phyloP scores from a whole-genome alignment of 495 filamentous ascomycete genomes.

The Neurospora terricola region DNA sequence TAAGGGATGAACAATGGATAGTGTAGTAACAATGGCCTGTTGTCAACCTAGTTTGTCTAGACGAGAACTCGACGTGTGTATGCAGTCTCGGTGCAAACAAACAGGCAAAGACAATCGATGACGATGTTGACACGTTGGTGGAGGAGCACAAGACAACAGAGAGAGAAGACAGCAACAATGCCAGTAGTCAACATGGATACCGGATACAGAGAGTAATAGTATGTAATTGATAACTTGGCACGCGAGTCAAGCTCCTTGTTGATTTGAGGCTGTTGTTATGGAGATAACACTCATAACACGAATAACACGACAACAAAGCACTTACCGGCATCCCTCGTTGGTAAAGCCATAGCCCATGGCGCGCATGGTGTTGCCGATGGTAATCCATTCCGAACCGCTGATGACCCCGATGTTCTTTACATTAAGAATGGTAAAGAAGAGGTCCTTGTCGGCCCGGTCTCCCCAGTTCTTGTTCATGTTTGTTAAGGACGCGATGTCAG shows the following conservation, averaged over 20 bases:
- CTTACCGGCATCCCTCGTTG: conserved; percentile 45
- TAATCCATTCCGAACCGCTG: conserved; percentile 43
- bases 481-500: neutral
- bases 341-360: conserved; percentile 42
- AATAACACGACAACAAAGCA: conserved; percentile 8
- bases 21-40: neutral
- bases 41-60: neutral
- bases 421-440: conserved; percentile 45
- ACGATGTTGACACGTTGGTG: neutral
- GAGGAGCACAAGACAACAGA: neutral
- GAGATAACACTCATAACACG: neutral
- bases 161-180: neutral
- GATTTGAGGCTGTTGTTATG: neutral
- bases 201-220: neutral
- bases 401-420: conserved; percentile 46
- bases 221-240: neutral
- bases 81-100: neutral
- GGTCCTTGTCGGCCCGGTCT: conserved; percentile 42
- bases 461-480: conserved; percentile 45
- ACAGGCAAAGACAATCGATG: neutral
- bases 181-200: neutral
- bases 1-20: neutral
- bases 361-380: conserved; percentile 42
- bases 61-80: neutral
- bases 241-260: neutral